phyloP scores from a whole-genome alignment of 495 filamentous ascomycete genomes.

The Eremomyces bilateralis region DNA sequence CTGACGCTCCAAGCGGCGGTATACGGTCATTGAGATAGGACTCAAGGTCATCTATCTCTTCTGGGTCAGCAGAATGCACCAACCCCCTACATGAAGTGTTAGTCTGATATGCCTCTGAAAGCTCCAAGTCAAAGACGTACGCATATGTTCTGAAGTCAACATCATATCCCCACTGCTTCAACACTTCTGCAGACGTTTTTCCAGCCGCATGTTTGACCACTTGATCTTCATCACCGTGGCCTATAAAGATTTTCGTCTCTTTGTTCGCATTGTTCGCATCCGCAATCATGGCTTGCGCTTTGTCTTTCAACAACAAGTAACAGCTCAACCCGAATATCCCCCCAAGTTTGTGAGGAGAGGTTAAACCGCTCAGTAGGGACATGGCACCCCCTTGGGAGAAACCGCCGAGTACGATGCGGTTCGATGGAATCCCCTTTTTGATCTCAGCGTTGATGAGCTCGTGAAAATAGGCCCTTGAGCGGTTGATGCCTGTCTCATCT shows the following conservation, averaged over 20 bases:
- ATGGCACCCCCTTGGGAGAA: slow-evolving; percentile 44
- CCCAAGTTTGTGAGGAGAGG: slow-evolving; percentile 49
- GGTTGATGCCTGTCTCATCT: slow-evolving; percentile 64
- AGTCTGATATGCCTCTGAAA: no score
- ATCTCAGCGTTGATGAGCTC: slow-evolving; percentile 63
- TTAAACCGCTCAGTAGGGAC: slow-evolving; percentile 44
- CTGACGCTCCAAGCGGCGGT: slow-evolving; percentile 28
- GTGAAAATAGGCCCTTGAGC: slow-evolving; percentile 55
- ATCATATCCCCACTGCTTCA: slow-evolving; percentile 44
- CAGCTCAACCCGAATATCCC: slow-evolving; percentile 73
- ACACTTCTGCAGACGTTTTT: slow-evolving; percentile 31
- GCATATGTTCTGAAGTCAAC: slow-evolving; percentile 58
- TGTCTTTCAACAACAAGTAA: slow-evolving; percentile 57
- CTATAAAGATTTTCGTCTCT: slow-evolving; percentile 70
- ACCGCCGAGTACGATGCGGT: slow-evolving; percentile 67
- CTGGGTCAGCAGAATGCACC: slow-evolving; percentile 49
- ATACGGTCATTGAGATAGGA: slow-evolving; percentile 43
- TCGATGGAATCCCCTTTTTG: slow-evolving; percentile 56
- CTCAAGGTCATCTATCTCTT: slow-evolving; percentile 73
- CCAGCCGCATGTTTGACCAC: slow-evolving; percentile 53
- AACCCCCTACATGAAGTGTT: slow-evolving; percentile 30
- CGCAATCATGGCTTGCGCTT: slow-evolving; percentile 37
- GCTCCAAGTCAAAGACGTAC: slow-evolving; percentile 33
- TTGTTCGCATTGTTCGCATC: slow-evolving; percentile 47
- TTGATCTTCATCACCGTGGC: slow-evolving; percentile 53